Percentiles rank a stretch among this genome's conserved stretches.
Evolutionary conservation across 2,329 filamentous ascomycete species (phyloP).

Genomic region (Exserohilum turcica): DNA sequence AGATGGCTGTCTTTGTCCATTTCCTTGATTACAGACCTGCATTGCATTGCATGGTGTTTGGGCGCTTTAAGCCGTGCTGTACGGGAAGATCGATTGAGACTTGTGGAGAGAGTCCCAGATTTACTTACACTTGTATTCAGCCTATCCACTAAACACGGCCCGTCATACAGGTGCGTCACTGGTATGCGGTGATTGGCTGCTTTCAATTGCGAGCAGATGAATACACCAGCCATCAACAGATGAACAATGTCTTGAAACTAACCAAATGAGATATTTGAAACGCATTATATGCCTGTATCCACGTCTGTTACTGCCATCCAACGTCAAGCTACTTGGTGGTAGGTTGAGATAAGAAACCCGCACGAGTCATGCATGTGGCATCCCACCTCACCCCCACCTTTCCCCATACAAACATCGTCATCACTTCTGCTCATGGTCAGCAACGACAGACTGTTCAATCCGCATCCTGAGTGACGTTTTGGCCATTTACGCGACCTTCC

Average conservation of each 20-base stretch:
- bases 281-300: too few relatives aligned
- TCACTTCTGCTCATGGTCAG: neutral
- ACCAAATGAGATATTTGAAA: too few relatives aligned
- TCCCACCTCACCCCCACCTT: slow-evolving; percentile 47
- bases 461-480: neutral
- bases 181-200: too few relatives aligned
- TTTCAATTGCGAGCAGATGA: too few relatives aligned
- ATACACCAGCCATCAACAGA: too few relatives aligned
- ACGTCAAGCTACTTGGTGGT: neutral
- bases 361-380: slow-evolving; percentile 35
- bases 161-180: too few relatives aligned
- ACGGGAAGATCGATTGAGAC: too few relatives aligned
- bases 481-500: too few relatives aligned
- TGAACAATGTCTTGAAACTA: too few relatives aligned
- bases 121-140: too few relatives aligned
- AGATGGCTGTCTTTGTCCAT: neutral
- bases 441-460: neutral
- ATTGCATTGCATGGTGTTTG: slow-evolving; percentile 11
- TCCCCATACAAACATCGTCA: slow-evolving; percentile 26
- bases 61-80: neutral
- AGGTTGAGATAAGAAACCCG: neutral
- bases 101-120: too few relatives aligned
- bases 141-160: too few relatives aligned
- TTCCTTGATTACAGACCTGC: neutral
- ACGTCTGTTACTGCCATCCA: neutral